Base-by-base conservation (phyloP, 768 basidiomycete species). In the Pleurotus sapidus region DNA sequence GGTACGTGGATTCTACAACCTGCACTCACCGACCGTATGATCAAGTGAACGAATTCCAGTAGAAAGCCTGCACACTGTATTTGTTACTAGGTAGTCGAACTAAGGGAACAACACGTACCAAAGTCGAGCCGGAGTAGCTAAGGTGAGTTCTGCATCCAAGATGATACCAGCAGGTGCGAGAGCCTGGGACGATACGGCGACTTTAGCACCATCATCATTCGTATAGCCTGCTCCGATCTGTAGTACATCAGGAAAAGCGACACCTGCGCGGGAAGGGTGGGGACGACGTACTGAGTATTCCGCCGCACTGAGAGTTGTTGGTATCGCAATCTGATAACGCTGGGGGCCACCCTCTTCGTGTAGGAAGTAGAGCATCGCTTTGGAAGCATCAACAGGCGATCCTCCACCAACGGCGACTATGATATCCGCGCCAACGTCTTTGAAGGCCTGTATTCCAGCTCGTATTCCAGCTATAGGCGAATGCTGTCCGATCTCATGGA, bases 401-500 rank as follows among this genome's bases (percentile, higher is more conserved):
- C 91, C 91, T 20, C 91, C 91, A 2, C 91, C 91, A 43, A 92
- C 77, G 24, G 88, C 74, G 39, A 93, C 80, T 61, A 92, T 82
- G 18, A 86, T 76, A 65, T 91, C 85, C 58, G 87, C 87, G 9
- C 76, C 76, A 20, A 77, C 70, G 8, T 83, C 76, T 46, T 75
- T 80, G 72, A 88, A 84, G 1, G 72, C 66, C 59, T 82, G 72
- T 56, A 84, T 74, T 25, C 84, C 88, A 12, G 74, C 75, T 15
- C 74, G 70, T 61, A 91, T 88, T 11, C 82, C 88, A 23, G 83
- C 81, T 55, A 91, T 77, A 3, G 89, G 89, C 0, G 86, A 73
- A 64, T 90, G 88, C 66, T 91, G 75, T 5, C 87, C 88, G 51
- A 91, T 90, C 59, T 88, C 83, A 57, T 77, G 81, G 71, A 91